Evolutionary conservation across 75 land plant species (phyloP).

Genomic region (Selaginella tamariscina): DNA sequence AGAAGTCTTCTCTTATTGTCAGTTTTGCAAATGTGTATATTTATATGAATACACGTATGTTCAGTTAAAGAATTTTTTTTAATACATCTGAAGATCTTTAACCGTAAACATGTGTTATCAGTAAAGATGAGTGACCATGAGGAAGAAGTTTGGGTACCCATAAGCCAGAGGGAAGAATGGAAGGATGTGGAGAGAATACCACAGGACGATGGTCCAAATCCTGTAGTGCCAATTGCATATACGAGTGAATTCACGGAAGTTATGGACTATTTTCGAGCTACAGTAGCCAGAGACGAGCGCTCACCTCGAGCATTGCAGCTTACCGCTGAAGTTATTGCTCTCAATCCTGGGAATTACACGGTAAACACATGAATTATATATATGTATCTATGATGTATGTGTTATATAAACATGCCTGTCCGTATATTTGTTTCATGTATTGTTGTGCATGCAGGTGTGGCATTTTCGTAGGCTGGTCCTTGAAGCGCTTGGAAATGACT

Average conservation of each 20-base stretch:
- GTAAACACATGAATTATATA: constrained; percentile 31
- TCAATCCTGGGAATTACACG: constrained; percentile 90
- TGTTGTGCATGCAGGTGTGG: constrained; percentile 53
- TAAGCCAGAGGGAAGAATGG: constrained; percentile 61
- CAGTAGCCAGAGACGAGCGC: constrained; percentile 57
- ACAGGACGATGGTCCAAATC: constrained; percentile 91
- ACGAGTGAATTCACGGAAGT: constrained; percentile 55
- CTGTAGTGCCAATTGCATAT: constrained; percentile 83
- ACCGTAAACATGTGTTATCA: no score
- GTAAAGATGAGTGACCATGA: neutral
- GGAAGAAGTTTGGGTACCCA: constrained; percentile 27
- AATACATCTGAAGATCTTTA: no score
- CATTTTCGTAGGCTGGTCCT: constrained; percentile 84
- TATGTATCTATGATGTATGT: no score
- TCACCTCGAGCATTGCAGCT: constrained; percentile 59
- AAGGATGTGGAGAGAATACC: constrained; percentile 66
- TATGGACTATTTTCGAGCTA: constrained; percentile 91
- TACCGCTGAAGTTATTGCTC: constrained; percentile 52
- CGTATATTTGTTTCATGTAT: neutral
- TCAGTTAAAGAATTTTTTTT: no score
- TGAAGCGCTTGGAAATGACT: constrained; percentile 45
- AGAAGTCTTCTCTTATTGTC: no score
- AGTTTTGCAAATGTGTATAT: no score
- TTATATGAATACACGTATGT: no score
- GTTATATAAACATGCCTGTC: no score